These are phyloP conservation scores for Voacanga thouarsii DNA, from an alignment of 257 asterid species.

Conservation along the genomic window DNA sequence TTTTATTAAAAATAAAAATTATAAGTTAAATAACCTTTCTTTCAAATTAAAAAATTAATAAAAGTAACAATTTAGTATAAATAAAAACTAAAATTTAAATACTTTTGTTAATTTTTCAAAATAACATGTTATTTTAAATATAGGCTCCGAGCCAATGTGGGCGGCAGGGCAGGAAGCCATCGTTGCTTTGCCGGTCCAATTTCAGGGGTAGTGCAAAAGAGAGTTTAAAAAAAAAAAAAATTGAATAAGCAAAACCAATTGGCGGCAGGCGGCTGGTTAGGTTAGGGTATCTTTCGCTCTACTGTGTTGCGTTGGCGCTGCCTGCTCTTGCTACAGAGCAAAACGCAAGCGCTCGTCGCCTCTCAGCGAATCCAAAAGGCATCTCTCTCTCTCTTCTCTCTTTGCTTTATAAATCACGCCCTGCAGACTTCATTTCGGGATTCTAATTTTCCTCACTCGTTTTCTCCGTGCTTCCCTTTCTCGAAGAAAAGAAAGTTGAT, in stretches of 20 bases:
- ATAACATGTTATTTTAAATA: too few relatives aligned
- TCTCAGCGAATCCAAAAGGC: constrained; percentile 25
- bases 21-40: too few relatives aligned
- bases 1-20: too few relatives aligned
- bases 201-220: neutral
- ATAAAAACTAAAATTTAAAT: too few relatives aligned
- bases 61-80: too few relatives aligned
- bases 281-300: neutral
- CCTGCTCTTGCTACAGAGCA: neutral
- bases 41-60: too few relatives aligned
- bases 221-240: neutral
- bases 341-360: neutral
- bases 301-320: neutral
- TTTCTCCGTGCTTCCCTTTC: neutral
- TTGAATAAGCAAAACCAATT: neutral
- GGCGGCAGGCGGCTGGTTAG: constrained; percentile 3
- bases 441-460: neutral
- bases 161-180: too few relatives aligned
- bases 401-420: neutral
- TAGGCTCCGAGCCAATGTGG: too few relatives aligned
- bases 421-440: neutral
- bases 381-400: neutral
- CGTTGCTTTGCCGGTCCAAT: neutral
- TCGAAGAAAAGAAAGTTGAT: neutral
- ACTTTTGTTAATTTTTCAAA: too few relatives aligned